Base-by-base conservation (phyloP, 2,329 filamentous ascomycete species). In the Verticillium zaregamsianum region DNA sequence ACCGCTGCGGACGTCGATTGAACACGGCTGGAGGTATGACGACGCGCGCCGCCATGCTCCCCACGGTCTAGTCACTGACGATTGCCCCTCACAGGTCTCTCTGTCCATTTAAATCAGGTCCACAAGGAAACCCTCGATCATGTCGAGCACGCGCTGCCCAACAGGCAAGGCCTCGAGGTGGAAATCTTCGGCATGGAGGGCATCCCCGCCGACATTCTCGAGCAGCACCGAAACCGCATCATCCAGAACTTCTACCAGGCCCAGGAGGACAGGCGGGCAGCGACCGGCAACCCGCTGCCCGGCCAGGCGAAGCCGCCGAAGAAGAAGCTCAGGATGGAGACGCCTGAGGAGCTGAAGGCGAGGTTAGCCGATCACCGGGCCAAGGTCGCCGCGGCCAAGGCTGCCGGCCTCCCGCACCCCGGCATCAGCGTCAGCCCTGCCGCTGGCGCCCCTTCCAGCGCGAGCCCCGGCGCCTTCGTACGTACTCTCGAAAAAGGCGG, bases 151-250 rank as follows among this genome's bases (percentile, higher is more conserved):
- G 93, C 95, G 58, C 84, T 97, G 3, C 89, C 91, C 0, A 94
- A 94, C 70, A 88, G 95, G 65, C 87, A 92, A 66, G 90, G 90
- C 63, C 86, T 96, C 63, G 92, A 96, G 63, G 87, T 96, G 63
- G 95, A 99, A 77, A 97, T 99, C 71, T 99, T 98, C 74, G 95
- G 94, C 71, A 97, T 97, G 91, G 93, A 97, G 75, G 95, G 95
- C 71, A 92, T 98, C 40, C 95, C 95, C 3, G 90, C 92, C 62
- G 92, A 97, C 62, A 85, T 96, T 65, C 80, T 92, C 62, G 86
- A 92, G 70, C 86, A 90, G 71, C 93, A 97, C 80, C 90, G 91
- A 72, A 91, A 95, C 76, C 87, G 91, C 69, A 92, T 98, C 72
- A 87, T 93, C 66, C 86, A 91, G 68, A 89, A 90, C 75, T 97